Conservation (phyloP, 306 rosid species). For the Trichosanthes truncata region DNA sequence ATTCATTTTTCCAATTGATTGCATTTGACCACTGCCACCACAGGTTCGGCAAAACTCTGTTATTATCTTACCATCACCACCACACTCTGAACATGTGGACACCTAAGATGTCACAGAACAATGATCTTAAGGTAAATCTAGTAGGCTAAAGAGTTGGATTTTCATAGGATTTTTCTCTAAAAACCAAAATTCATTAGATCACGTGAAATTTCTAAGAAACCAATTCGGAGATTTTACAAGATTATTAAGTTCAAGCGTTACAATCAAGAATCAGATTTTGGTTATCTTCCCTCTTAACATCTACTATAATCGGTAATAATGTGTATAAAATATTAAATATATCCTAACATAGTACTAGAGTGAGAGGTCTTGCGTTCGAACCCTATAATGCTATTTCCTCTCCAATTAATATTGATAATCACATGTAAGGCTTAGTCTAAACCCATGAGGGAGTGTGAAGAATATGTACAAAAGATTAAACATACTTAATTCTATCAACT, state of each 20-base stretch:
- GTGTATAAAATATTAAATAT: background rate
- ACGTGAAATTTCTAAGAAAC: background rate
- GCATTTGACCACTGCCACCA: constrained; percentile 55
- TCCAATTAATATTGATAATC: background rate
- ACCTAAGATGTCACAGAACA: constrained; percentile 30
- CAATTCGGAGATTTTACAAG: background rate
- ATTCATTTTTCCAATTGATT: constrained; percentile 38
- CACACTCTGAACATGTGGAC: constrained; percentile 75
- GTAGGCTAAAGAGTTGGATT: background rate
- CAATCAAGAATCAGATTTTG: background rate
- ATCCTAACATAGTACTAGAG: background rate
- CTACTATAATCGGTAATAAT: background rate
- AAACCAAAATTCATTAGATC: background rate
- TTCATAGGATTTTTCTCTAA: too few relatives aligned
- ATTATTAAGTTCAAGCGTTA: background rate
- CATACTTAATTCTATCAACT: background rate
- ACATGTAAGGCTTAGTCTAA: background rate
- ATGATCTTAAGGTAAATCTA: background rate
- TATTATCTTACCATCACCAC: constrained; percentile 67
- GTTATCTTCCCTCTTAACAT: background rate
- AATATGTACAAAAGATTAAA: background rate
- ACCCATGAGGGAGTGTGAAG: background rate
- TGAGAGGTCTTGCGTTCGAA: background rate
- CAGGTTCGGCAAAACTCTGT: constrained; percentile 60
- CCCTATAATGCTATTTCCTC: background rate